These are phyloP conservation scores for Pelargonium cotyledonis DNA, from an alignment of 441 rosid genomes.

Conservation along the genomic window DNA sequence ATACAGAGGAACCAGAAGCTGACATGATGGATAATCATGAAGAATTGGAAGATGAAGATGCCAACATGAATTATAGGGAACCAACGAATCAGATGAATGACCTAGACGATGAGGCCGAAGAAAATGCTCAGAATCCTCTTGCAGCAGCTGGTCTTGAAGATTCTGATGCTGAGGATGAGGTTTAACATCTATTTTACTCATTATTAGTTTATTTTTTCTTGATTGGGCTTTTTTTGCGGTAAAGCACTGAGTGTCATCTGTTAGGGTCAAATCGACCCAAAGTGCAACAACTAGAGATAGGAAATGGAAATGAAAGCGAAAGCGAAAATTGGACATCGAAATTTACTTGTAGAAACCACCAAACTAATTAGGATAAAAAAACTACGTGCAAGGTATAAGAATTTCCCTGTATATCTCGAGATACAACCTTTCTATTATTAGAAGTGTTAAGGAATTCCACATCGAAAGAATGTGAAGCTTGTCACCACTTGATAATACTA, in stretches of 20 bases:
- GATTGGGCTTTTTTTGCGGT: neutral
- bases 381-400: too few species aligned
- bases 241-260: neutral
- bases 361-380: too few species aligned
- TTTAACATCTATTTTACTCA: constrained; percentile 17
- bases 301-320: neutral
- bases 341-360: too few species aligned
- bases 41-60: constrained; percentile 70
- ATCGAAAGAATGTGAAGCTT: too few species aligned
- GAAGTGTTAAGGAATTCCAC: too few species aligned
- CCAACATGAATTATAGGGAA: constrained; percentile 44
- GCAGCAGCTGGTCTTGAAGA: constrained; percentile 98
- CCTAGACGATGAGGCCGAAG: constrained; percentile 53
- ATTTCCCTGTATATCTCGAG: too few species aligned
- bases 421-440: too few species aligned
- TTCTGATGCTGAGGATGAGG: constrained; percentile 78
- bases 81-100: constrained; percentile 38
- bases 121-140: constrained; percentile 69
- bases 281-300: too few species aligned
- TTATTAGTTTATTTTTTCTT: neutral
- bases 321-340: too few species aligned
- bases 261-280: too few species aligned
- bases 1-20: constrained; percentile 66
- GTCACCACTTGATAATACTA: too few species aligned
- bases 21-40: constrained; percentile 62